Conservation (phyloP, 176 grass and related monocot species). For the Oryza longistaminata region DNA sequence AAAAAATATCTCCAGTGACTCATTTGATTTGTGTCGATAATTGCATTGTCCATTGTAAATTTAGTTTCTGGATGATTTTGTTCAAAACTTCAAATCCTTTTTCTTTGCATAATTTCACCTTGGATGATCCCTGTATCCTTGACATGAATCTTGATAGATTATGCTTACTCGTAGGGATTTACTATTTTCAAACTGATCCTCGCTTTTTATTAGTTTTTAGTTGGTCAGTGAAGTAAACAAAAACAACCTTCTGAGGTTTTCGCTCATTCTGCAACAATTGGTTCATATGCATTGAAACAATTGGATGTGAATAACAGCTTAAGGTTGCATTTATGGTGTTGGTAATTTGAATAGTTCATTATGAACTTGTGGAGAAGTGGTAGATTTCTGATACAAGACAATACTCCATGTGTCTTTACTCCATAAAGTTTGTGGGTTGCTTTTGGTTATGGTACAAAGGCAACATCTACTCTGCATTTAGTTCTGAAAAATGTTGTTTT, state of each 20-base stretch:
- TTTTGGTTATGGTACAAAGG: not conserved
- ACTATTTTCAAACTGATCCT: not conserved
- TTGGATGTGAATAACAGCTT: not conserved
- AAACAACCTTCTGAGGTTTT: not conserved
- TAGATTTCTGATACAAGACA: not conserved
- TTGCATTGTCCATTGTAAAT: not conserved
- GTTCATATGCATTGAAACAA: not conserved
- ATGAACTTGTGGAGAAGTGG: not conserved
- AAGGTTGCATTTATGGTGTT: not conserved
- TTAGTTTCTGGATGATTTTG: not conserved
- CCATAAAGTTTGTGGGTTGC: not conserved
- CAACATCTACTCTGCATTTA: not conserved
- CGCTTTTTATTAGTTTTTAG: not conserved
- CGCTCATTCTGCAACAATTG: not conserved
- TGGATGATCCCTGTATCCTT: slow-evolving; percentile 60
- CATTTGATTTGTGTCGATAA: not conserved
- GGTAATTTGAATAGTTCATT: not conserved
- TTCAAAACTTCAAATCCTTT: slow-evolving; percentile 27
- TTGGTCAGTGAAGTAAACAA: slow-evolving; percentile 24
- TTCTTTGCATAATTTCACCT: slow-evolving; percentile 38
- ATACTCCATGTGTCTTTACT: not conserved
- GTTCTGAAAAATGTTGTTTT: not conserved
- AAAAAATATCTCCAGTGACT: slow-evolving; percentile 13
- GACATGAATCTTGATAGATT: slow-evolving; percentile 1
- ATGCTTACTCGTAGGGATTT: not conserved